phyloP scores from a whole-genome alignment of 1,284 basidiomycete species.

The Jaminaea rosea region DNA sequence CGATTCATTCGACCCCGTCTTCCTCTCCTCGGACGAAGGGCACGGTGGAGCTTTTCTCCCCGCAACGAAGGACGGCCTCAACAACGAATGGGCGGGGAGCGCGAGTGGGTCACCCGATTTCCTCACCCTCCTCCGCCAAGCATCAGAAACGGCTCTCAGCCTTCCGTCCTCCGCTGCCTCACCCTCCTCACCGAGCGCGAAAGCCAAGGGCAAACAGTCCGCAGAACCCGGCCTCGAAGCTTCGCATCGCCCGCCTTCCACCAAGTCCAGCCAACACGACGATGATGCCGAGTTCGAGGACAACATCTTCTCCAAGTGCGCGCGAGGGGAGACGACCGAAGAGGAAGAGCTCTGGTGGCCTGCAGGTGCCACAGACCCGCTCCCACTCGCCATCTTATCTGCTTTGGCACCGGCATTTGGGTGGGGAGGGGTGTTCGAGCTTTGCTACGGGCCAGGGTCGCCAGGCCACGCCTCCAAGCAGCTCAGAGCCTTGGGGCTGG shows the following conservation, averaged over 20 bases:
- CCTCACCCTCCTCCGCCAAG: background rate
- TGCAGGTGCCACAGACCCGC: constrained; percentile 29
- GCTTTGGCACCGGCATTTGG: constrained; percentile 35
- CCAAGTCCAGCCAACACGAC: background rate
- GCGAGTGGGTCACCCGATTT: no score
- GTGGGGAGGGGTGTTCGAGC: constrained; percentile 42
- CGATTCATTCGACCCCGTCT: no score
- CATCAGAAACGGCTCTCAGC: background rate
- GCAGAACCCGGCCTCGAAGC: no score
- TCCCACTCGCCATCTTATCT: constrained; percentile 25
- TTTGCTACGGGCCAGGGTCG: constrained; percentile 40
- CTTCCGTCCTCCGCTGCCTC: background rate
- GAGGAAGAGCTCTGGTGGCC: constrained; percentile 31
- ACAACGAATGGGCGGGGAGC: no score
- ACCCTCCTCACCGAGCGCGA: background rate
- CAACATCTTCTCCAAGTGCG: background rate
- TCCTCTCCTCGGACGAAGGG: no score
- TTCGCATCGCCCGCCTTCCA: no score
- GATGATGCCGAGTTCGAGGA: background rate
- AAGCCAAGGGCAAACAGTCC: background rate
- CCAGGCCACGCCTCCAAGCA: constrained; percentile 15
- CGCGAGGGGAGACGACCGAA: constrained; percentile 1
- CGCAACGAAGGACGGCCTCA: no score
- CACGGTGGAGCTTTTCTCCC: no score
- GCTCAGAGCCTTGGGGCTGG: constrained; percentile 26